Percentiles rank a stretch among this genome's conserved stretches.
Evolutionary conservation across 2,329 filamentous ascomycete genomes (phyloP).

Genomic region (Xylariaceae sp.): DNA sequence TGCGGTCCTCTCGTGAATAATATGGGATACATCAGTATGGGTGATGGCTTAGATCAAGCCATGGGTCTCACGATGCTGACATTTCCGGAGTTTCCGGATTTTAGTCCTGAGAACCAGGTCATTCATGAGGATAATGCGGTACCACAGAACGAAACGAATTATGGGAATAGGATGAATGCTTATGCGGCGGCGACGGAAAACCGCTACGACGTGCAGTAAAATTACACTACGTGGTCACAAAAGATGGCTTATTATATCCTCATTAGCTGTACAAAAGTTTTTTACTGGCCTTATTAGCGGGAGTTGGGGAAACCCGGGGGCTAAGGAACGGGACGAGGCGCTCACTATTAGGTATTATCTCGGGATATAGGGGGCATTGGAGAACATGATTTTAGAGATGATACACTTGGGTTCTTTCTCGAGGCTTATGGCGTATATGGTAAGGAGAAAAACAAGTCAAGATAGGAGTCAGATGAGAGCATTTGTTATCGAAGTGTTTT

Average conservation of each 20-base stretch:
- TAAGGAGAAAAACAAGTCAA: no score
- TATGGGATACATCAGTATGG: constrained; percentile 34
- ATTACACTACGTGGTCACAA: no score
- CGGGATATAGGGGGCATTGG: no score
- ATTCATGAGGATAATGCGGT: constrained; percentile 26
- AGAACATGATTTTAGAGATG: no score
- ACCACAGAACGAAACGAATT: constrained; percentile 23
- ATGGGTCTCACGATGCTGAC: constrained; percentile 39
- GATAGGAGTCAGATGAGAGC: no score
- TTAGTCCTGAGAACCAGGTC: constrained; percentile 22
- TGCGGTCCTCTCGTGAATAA: constrained; percentile 28
- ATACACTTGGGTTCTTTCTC: no score
- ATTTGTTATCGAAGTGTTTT: no score
- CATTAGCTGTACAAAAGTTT: not conserved
- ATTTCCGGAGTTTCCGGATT: constrained; percentile 33
- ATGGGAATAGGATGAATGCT: constrained; percentile 18
- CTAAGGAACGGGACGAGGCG: not conserved
- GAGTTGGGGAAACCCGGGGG: not conserved
- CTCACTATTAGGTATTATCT: no score
- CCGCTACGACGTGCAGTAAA: constrained; percentile 3
- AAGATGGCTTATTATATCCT: no score
- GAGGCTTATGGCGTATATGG: no score
- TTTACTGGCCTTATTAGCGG: not conserved
- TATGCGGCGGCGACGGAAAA: constrained; percentile 2
- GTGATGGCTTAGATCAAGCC: constrained; percentile 40